phyloP scores from a whole-genome alignment of 2,329 filamentous ascomycete species.

The Scedosporium apiospermum region DNA sequence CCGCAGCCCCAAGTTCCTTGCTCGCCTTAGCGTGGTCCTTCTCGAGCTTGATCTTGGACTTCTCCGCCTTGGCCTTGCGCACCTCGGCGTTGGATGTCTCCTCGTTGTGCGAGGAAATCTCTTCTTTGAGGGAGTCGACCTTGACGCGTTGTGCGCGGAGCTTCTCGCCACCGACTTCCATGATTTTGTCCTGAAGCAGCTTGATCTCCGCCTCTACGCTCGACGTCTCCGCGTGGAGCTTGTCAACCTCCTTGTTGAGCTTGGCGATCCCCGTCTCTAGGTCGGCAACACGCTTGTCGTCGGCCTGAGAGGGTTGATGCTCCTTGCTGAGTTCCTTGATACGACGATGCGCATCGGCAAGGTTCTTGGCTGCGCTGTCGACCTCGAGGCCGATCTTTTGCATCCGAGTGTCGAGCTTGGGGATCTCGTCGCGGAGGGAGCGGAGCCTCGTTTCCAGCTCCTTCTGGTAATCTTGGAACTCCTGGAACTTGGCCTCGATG shows the following conservation, averaged over 20 bases:
- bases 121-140: slow-evolving; percentile 80
- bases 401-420: slow-evolving; percentile 77
- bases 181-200: slow-evolving; percentile 87
- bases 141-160: slow-evolving; percentile 82
- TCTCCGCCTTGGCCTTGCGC: slow-evolving; percentile 84
- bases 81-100: slow-evolving; percentile 81
- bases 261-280: slow-evolving; percentile 71
- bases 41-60: slow-evolving; percentile 77
- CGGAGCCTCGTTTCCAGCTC: slow-evolving; percentile 67
- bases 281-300: slow-evolving; percentile 62
- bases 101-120: slow-evolving; percentile 72
- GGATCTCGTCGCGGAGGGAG: slow-evolving; percentile 67
- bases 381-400: slow-evolving; percentile 87
- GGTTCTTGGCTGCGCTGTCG: slow-evolving; percentile 75
- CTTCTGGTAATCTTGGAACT: slow-evolving; percentile 76
- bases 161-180: slow-evolving; percentile 93
- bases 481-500: slow-evolving; percentile 72
- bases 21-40: slow-evolving; percentile 72
- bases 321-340: slow-evolving; percentile 77
- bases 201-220: slow-evolving; percentile 92
- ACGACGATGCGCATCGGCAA: slow-evolving; percentile 73
- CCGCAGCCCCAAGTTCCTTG: slow-evolving; percentile 66
- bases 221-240: slow-evolving; percentile 74
- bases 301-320: slow-evolving; percentile 69
- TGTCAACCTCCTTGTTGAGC: slow-evolving; percentile 68